Conservation (phyloP, 2,329 filamentous ascomycete species). For the Fusarium penzigii region DNA sequence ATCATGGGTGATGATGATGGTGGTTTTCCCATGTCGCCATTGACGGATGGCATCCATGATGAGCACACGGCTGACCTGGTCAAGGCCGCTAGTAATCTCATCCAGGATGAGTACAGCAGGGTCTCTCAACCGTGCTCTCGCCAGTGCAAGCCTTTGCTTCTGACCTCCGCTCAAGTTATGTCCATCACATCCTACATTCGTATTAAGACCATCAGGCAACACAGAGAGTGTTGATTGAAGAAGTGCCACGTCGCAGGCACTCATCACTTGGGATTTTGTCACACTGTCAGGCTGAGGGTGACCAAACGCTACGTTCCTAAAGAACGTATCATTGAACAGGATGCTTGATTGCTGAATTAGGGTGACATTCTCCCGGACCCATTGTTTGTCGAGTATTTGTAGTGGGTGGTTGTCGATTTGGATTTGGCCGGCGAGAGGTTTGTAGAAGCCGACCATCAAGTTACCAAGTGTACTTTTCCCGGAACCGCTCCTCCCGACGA, state of each 20-base stretch:
- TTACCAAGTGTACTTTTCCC: slow-evolving; percentile 89
- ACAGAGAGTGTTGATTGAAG: slow-evolving; percentile 66
- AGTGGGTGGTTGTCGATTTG: slow-evolving; percentile 67
- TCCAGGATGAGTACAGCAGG: slow-evolving; percentile 83
- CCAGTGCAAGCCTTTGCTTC: slow-evolving; percentile 77
- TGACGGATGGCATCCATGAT: slow-evolving; percentile 74
- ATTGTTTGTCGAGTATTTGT: slow-evolving; percentile 62
- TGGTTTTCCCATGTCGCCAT: slow-evolving; percentile 82
- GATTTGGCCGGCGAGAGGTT: slow-evolving; percentile 64
- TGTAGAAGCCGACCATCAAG: slow-evolving; percentile 77
- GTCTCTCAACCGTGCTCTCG: slow-evolving; percentile 74
- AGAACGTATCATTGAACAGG: slow-evolving; percentile 80
- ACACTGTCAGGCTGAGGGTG: slow-evolving; percentile 49
- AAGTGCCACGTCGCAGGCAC: slow-evolving; percentile 66
- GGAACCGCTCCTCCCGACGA: slow-evolving; percentile 85
- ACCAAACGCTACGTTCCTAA: slow-evolving; percentile 77
- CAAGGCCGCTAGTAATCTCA: slow-evolving; percentile 84
- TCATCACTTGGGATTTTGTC: slow-evolving; percentile 55
- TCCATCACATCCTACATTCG: slow-evolving; percentile 69
- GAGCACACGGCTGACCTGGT: slow-evolving; percentile 66
- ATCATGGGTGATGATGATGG: slow-evolving; percentile 92
- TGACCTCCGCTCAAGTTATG: slow-evolving; percentile 81
- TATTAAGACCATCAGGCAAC: slow-evolving; percentile 72
- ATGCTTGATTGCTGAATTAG: slow-evolving; percentile 81
- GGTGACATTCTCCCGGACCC: slow-evolving; percentile 77